Evolutionary conservation across 192 early-diverging fungal genomes (phyloP).

Genomic region (Umbelopsis sp.): DNA sequence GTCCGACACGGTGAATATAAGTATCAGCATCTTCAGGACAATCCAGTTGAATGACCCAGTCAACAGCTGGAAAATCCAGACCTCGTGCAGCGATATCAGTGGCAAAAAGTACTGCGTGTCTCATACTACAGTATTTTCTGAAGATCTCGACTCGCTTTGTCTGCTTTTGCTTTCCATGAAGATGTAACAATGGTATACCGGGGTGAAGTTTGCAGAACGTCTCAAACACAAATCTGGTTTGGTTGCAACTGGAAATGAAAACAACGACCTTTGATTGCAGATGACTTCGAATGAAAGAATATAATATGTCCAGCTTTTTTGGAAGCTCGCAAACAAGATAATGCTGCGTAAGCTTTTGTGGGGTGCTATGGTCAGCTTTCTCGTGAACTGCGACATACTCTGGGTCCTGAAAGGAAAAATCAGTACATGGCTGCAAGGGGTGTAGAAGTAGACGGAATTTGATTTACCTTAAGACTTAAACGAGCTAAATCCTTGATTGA

Average conservation of each 20-base stretch:
- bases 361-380: conserved; percentile 77
- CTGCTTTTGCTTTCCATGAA: conserved; percentile 99
- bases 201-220: conserved; percentile 94
- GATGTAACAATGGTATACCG: conserved; percentile 85
- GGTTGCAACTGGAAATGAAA: conserved; percentile 96
- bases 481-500: conserved; percentile 93
- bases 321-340: conserved; percentile 84
- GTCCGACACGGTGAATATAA: conserved; percentile 97
- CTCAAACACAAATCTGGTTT: conserved; percentile 94
- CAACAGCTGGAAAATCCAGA: conserved; percentile 96
- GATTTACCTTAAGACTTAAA: conserved; percentile 70
- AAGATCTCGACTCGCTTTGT: conserved; percentile 92
- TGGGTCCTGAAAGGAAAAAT: conserved; percentile 57
- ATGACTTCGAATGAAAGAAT: conserved; percentile 95
- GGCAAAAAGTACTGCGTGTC: conserved; percentile 81
- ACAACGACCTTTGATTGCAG: conserved; percentile 87
- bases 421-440: neutral
- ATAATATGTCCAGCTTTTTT: conserved; percentile 94
- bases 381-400: conserved; percentile 97
- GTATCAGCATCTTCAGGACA: conserved; percentile 96
- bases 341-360: conserved; percentile 80
- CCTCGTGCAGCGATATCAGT: conserved; percentile 97
- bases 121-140: conserved; percentile 81
- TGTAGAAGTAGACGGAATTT: neutral
- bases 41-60: conserved; percentile 98